A percentile compares a stretch with the other conserved stretches of the same genome.
These are phyloP conservation scores for Ascochyta rabiei DNA, from an alignment of 2,329 filamentous ascomycete genomes.

Conservation along the genomic window DNA sequence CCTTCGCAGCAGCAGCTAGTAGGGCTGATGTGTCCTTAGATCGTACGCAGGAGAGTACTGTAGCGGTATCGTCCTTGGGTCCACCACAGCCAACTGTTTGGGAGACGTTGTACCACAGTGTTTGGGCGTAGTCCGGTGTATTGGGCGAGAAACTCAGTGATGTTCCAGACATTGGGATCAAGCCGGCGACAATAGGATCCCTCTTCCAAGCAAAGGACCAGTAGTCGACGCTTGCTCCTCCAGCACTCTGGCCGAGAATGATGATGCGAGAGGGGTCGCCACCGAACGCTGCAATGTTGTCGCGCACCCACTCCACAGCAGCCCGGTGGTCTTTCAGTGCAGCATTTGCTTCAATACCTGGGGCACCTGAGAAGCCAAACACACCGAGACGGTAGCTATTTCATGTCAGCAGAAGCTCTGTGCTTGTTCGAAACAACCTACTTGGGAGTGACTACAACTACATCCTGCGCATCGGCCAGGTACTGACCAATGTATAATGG, in stretches of 20 bases:
- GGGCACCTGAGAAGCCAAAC: slow-evolving; percentile 48
- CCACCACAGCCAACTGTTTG: slow-evolving; percentile 46
- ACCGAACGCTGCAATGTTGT: slow-evolving; percentile 51
- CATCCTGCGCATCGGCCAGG: slow-evolving; percentile 35
- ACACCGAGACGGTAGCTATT: slow-evolving; percentile 47
- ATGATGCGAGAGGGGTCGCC: slow-evolving; percentile 48
- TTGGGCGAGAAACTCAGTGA: slow-evolving; percentile 42
- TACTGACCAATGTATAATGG: slow-evolving; percentile 39
- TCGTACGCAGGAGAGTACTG: slow-evolving; percentile 48
- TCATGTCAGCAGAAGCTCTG: not conserved
- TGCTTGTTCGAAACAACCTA: not conserved
- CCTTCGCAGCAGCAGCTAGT: slow-evolving; percentile 35
- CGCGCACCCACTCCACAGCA: slow-evolving; percentile 48
- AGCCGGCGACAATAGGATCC: slow-evolving; percentile 57
- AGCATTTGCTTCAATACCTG: slow-evolving; percentile 44
- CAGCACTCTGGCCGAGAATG: slow-evolving; percentile 50
- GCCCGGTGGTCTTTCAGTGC: slow-evolving; percentile 40
- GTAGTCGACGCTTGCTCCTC: slow-evolving; percentile 53
- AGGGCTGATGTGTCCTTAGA: slow-evolving; percentile 27
- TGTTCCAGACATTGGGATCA: slow-evolving; percentile 58
- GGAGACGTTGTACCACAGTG: slow-evolving; percentile 47
- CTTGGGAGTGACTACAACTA: slow-evolving; percentile 41
- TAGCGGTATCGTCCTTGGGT: slow-evolving; percentile 23
- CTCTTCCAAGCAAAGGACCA: slow-evolving; percentile 56
- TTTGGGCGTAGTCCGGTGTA: slow-evolving; percentile 32